Evolutionary conservation across 1,284 basidiomycete species (phyloP), one percentile per base, ranked within the genome.

Genomic region (Naganishia cerealis): DNA sequence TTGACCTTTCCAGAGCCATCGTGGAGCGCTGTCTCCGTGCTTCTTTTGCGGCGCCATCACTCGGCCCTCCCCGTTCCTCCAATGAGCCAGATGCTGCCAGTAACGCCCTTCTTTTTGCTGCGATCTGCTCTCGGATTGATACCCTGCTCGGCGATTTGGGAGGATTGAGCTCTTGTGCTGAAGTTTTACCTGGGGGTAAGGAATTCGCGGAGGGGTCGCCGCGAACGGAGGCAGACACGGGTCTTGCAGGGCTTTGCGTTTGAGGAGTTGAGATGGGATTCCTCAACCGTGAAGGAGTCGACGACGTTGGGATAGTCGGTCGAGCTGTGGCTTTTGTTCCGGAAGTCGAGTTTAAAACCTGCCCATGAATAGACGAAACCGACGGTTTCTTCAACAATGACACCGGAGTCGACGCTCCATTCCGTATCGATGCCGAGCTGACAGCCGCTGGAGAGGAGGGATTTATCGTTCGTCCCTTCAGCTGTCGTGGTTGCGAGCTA

Each of bases 61-160:
- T 29, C 9, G 33, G 9, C 10, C 13, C 16, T 39, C 46, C 36
- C 10, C 6, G 18, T 18, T 56, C 26, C 13, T 29, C 55, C 12
- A 40, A 52, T 12, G 24, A 38, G 1, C 29, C 53, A 42, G 62
- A 24, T 9, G 26, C 58, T 33, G 66, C 63, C 26, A 48, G 59
- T 21, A 70, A 39, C 24, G 57, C 69, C 36, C 55, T 63, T 46
- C 69, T n/a, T 43, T 67, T 67, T 18, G 69, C 69, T 13, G 69
- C 69, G 43, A 70, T 70, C 53, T 70, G 69, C 38, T 67, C 69
- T 40, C 65, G 40, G 24, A 70, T 67, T 5, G 69, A 39, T 0
- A 59, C 29, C 2, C 57, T 21, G 42, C 57, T 48, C 24, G 57
- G 57, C 12, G 57, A 59, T 16, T 59, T 59, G 0, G 57, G 57